phyloP scores from a whole-genome alignment of 768 basidiomycete species.

The Rubroboletus satanas region DNA sequence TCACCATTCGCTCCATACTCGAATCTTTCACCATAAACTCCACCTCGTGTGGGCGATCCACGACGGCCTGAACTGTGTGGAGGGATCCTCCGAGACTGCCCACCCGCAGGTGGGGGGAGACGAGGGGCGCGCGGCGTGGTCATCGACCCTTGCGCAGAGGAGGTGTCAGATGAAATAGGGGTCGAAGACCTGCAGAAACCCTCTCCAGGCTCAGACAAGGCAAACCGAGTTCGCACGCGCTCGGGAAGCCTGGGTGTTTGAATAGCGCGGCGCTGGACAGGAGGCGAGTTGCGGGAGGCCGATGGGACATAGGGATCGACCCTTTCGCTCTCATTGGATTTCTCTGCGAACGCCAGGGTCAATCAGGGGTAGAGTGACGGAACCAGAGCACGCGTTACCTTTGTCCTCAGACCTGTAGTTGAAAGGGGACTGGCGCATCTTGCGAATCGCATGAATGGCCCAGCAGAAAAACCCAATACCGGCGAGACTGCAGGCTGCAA shows the following conservation, averaged over 20 bases:
- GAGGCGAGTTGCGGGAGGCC: background rate
- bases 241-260: constrained; percentile 3
- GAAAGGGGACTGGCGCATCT: constrained; percentile 17
- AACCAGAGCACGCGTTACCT: background rate
- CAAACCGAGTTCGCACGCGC: constrained; percentile 10
- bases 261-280: constrained; percentile 3
- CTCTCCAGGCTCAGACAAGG: constrained; percentile 1
- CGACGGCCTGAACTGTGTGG: background rate
- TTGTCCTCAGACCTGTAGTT: background rate
- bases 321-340: background rate
- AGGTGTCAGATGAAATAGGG: background rate
- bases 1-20: background rate
- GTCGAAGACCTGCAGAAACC: background rate
- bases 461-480: constrained; percentile 19
- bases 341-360: constrained; percentile 1
- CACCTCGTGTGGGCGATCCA: background rate
- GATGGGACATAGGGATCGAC: constrained; percentile 3
- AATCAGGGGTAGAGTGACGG: background rate
- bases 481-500: constrained; percentile 15
- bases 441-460: constrained; percentile 19
- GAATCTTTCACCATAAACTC: background rate
- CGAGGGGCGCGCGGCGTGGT: background rate
- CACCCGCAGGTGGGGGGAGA: background rate
- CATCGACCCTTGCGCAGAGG: background rate
- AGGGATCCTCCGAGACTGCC: background rate